These are phyloP conservation scores for Daldinia bambusicola DNA, from an alignment of 495 filamentous ascomycete species.

Conservation along the genomic window DNA sequence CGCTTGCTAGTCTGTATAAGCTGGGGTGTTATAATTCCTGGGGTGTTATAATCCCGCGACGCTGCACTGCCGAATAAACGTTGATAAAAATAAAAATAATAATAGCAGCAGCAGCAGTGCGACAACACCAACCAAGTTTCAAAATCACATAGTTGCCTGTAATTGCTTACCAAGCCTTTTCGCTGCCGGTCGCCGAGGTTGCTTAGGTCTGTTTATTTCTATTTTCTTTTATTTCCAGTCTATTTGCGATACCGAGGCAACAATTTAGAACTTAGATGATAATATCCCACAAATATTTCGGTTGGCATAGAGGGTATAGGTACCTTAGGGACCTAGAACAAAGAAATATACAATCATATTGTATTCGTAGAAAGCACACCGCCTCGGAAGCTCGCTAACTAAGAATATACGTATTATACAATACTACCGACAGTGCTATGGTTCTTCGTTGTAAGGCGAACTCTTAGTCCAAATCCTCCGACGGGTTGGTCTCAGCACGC, in stretches of 20 bases:
- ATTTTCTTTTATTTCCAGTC: slow-evolving; percentile 34
- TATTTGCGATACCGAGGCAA: slow-evolving; percentile 38
- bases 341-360: slow-evolving; percentile 8
- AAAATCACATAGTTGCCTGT: slow-evolving; percentile 9
- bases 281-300: slow-evolving; percentile 5
- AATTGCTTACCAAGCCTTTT: slow-evolving; percentile 15
- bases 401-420: not conserved
- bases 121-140: slow-evolving; percentile 5
- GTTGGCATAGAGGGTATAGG: too few species aligned
- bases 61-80: slow-evolving; percentile 17
- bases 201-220: slow-evolving; percentile 10
- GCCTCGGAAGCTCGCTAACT: not conserved
- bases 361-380: slow-evolving; percentile 15
- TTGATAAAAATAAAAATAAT: not conserved
- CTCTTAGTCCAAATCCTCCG: not conserved
- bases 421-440: not conserved
- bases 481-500: not conserved
- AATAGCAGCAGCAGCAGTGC: slow-evolving; percentile 13
- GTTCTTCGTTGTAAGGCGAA: not conserved
- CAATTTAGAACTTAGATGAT: slow-evolving; percentile 10
- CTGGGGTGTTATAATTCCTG: slow-evolving; percentile 11
- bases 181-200: slow-evolving; percentile 9
- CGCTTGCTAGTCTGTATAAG: slow-evolving; percentile 1
- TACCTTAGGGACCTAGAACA: not conserved
- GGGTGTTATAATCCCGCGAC: slow-evolving; percentile 19